Evolutionary conservation across 2,329 filamentous ascomycete genomes (phyloP).

Genomic region (Lojkania enalia): DNA sequence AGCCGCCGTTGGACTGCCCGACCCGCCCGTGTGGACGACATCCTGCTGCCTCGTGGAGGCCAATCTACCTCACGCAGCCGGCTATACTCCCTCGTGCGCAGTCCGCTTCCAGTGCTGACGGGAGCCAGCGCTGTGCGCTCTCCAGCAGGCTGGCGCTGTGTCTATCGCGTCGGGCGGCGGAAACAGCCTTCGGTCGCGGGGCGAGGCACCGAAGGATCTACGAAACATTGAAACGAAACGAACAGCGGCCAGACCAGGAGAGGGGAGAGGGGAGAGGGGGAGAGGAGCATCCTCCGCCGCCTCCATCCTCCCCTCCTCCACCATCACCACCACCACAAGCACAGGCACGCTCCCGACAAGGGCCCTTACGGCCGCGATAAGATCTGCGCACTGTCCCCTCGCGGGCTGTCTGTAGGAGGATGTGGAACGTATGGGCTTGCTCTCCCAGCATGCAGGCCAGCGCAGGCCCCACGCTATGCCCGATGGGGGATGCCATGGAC

Average conservation of each 20-base stretch:
- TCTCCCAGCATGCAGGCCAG: conserved; percentile 26
- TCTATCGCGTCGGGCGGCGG: background rate
- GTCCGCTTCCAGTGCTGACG: conserved; percentile 19
- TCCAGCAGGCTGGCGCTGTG: background rate
- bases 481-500: conserved; percentile 24
- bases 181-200: background rate
- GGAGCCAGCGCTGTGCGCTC: conserved; percentile 9
- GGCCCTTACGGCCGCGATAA: conserved; percentile 8
- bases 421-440: conserved; percentile 22
- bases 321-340: background rate
- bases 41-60: conserved; percentile 24
- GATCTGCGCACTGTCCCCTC: conserved; percentile 9
- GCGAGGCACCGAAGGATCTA: conserved; percentile 3
- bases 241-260: too few relatives aligned
- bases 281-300: conserved; percentile 3
- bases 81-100: conserved; percentile 18
- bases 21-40: conserved; percentile 3
- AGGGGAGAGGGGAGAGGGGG: too few relatives aligned
- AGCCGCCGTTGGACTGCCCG: background rate
- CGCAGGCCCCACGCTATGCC: conserved; percentile 24
- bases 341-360: too few relatives aligned
- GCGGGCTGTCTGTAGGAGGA: conserved; percentile 15
- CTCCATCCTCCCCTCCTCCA: too few relatives aligned
- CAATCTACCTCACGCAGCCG: conserved; percentile 25
- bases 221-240: too few relatives aligned